Evolutionary conservation across 805 yeast species (phyloP).

Genomic region (Citeromyces matritensis): DNA sequence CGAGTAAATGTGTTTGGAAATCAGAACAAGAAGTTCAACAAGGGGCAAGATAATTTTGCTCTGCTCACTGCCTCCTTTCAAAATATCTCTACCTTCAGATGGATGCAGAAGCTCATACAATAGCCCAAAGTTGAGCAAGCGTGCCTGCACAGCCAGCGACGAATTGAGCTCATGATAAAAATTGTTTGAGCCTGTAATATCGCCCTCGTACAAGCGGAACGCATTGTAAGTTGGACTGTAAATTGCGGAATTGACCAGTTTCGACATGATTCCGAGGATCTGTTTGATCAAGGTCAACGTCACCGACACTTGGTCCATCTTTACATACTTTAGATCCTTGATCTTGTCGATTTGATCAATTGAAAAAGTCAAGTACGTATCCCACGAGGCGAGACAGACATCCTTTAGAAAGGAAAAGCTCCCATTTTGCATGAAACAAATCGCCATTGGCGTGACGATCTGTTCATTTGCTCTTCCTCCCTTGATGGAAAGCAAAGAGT

Average conservation of each 20-base stretch:
- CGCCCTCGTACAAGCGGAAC: conserved; percentile 14
- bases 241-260: conserved; percentile 20
- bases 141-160: conserved; percentile 22
- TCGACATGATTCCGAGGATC: conserved; percentile 27
- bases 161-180: conserved; percentile 11
- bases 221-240: no score
- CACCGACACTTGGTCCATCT: conserved; percentile 9
- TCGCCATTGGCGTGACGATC: conserved; percentile 22
- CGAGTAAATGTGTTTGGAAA: conserved; percentile 25
- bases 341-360: not conserved
- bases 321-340: not conserved
- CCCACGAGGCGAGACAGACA: not conserved
- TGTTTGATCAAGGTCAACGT: conserved; percentile 23
- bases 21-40: conserved; percentile 26
- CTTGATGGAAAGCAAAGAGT: conserved; percentile 9
- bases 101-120: conserved; percentile 17
- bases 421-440: conserved; percentile 35
- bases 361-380: not conserved
- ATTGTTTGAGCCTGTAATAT: conserved; percentile 9
- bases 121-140: conserved; percentile 22
- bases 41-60: conserved; percentile 12
- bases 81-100: conserved; percentile 4
- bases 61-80: not conserved
- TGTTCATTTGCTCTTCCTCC: conserved; percentile 9
- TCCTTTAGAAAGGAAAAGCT: conserved; percentile 23